Base-by-base conservation (phyloP, 306 rosid species). In the Myrica gale region DNA sequence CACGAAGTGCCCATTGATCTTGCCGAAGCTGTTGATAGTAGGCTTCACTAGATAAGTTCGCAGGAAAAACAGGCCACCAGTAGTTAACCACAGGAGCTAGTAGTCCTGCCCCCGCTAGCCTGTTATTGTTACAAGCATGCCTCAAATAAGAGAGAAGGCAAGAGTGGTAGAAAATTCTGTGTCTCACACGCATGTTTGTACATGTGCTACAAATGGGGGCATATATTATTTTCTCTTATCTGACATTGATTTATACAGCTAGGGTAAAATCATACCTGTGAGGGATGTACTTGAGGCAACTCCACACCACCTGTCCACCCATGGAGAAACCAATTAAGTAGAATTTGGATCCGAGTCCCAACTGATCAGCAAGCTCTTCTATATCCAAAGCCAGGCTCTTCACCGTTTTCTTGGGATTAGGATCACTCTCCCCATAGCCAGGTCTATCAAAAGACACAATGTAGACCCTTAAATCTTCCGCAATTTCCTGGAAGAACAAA, bases 341-440 rank as follows among this genome's bases (percentile, higher is more conserved):
- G 83, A 95, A 95, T 83, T 88, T 89, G 75, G 94, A 71, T 5
- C 97, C 99, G 41, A 95, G 74, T 50, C 77, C 85, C 71, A 92
- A 84, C 60, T 88, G 79, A 86, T 92, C 99, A 70, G 97, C 97
- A 83, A 95, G 92, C 76, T 90, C 97, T 80, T 92, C 99, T 66
- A 92, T 76, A 87, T 95, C 97, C 61, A 79, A 56, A 69, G 97
- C 97, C 58, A 85, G 70, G 85, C 92, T 87, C 84, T 95, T 90
- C 43, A 56, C 74, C 1, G 93, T 88, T 67, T 89, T 82, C 71
- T 89, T 84, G 58, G 97, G 98, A 87, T 94, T 86, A 9, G 96
- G 98, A 79, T 91, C 97, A 47, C 98, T 94, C 81, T 94, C 98
- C 60, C 97, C 97, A 79, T 95, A 90, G 71, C 98, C 98, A 77